These are phyloP conservation scores for Phytophthora quininea DNA, from an alignment of 352 stramenopile species.

Conservation along the genomic window DNA sequence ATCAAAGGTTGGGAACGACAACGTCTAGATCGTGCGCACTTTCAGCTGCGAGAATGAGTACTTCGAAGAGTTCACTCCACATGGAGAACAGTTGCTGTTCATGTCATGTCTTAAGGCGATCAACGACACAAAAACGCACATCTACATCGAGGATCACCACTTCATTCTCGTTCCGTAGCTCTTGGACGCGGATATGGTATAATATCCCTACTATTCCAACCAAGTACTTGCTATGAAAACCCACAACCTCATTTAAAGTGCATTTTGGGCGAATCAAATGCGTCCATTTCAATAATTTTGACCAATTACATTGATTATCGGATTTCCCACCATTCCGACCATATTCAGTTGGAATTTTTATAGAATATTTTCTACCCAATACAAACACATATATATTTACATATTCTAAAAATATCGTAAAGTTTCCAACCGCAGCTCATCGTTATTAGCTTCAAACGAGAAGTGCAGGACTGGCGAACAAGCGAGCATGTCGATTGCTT, in stretches of 20 bases:
- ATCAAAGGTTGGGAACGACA: slow-evolving; percentile 26
- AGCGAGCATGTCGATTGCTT: no score
- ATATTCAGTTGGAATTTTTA: slow-evolving; percentile 3
- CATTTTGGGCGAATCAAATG: background rate
- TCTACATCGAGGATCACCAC: slow-evolving; percentile 41
- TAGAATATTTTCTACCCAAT: slow-evolving; percentile 1
- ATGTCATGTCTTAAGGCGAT: slow-evolving; percentile 48
- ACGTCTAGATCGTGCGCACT: slow-evolving; percentile 60
- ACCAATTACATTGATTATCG: background rate
- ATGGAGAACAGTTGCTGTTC: slow-evolving; percentile 55
- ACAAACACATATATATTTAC: no score
- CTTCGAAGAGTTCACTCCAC: slow-evolving; percentile 59
- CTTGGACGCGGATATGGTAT: slow-evolving; percentile 33
- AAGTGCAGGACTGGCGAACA: no score
- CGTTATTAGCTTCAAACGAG: no score
- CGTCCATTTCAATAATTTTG: slow-evolving; percentile 1
- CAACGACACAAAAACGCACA: slow-evolving; percentile 46
- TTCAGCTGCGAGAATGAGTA: slow-evolving; percentile 59
- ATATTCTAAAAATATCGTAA: no score
- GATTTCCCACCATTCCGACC: slow-evolving; percentile 2
- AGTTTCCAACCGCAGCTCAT: no score
- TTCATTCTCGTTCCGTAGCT: slow-evolving; percentile 47
- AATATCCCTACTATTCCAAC: background rate
- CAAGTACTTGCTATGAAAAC: background rate
- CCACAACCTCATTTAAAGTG: background rate